Base-by-base conservation (phyloP, 257 asterid genomes). In the Fraxinus quadrangulata region DNA sequence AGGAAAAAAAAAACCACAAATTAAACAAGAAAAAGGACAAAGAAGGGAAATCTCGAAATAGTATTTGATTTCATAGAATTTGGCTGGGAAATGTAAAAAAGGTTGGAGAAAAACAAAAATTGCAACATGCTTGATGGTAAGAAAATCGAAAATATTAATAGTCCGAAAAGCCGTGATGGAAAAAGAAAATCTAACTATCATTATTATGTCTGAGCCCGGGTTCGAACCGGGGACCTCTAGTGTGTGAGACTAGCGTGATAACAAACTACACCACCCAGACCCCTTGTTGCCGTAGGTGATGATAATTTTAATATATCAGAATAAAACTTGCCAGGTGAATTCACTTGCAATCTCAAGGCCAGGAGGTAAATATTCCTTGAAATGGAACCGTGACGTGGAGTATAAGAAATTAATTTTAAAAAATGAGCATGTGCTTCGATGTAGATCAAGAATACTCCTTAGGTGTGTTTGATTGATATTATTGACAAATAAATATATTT, bases 231-330 rank as follows among this genome's bases (percentile, higher is more conserved):
- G 98, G 97, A 93, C 97, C 97, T 92, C 97, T 96, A 90, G 97
- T 88, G 98, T 96, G 99, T 93, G 96, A 96, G 97, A 93, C 98
- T 92, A 96, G 96, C 96, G 96, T 96, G 99, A 93, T 93, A 93
- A 92, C 98, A 96, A 16, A 95, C 98, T 93, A 91, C 98, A 93
- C 99, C 97, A 93, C 99, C 97, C 98, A 95, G 96, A 26, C 28
- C n/a, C n/a, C n/a, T n/a, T n/a, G n/a, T n/a, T n/a, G n/a, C n/a
- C n/a, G n/a, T n/a, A n/a, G n/a, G n/a, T n/a, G n/a, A n/a, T n/a
- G n/a, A n/a, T n/a, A n/a, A n/a, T n/a, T n/a, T n/a, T n/a, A n/a
- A n/a, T n/a, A n/a, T n/a, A n/a, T n/a, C n/a, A n/a, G n/a, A n/a
- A n/a, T n/a, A n/a, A n/a, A n/a, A n/a, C n/a, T n/a, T n/a, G n/a